Percentiles rank a stretch among this genome's conserved stretches.
These are phyloP conservation scores for Aspergillus terreus DNA, from an alignment of 2,329 filamentous ascomycete genomes.

Conservation along the genomic window DNA sequence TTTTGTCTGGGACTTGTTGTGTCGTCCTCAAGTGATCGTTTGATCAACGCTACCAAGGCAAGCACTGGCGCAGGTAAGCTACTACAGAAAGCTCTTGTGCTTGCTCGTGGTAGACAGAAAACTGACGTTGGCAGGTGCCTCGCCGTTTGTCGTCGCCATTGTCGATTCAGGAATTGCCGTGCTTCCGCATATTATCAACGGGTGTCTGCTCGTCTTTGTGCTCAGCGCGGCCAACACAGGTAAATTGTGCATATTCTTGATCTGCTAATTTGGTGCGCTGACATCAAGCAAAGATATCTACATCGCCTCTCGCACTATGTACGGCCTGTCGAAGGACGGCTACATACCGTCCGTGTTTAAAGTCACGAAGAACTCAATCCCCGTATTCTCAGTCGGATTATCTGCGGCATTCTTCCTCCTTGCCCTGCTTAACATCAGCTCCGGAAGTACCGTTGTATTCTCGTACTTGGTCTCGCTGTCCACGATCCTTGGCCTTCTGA, in stretches of 20 bases:
- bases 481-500: slow-evolving; percentile 37
- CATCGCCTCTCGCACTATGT: slow-evolving; percentile 34
- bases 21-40: slow-evolving; percentile 44
- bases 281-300: slow-evolving; percentile 12
- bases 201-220: slow-evolving; percentile 36
- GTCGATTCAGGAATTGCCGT: slow-evolving; percentile 42
- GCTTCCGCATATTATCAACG: slow-evolving; percentile 38
- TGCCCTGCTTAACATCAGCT: slow-evolving; percentile 60
- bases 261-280: neutral
- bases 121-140: slow-evolving; percentile 35
- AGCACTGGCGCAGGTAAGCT: slow-evolving; percentile 19
- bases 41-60: slow-evolving; percentile 41
- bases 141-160: slow-evolving; percentile 53
- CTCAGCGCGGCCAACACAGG: slow-evolving; percentile 39
- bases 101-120: neutral
- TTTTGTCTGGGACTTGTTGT: slow-evolving; percentile 52
- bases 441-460: slow-evolving; percentile 56
- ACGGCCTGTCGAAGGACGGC: slow-evolving; percentile 35
- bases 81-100: neutral
- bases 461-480: slow-evolving; percentile 64
- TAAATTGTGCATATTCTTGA: neutral
- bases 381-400: slow-evolving; percentile 52
- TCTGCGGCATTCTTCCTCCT: slow-evolving; percentile 57
- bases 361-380: slow-evolving; percentile 49
- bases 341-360: slow-evolving; percentile 34